Evolutionary conservation across 2,329 filamentous ascomycete species (phyloP), one percentile per base, ranked within the genome.

Genomic region (Uncinocarpus reesii): DNA sequence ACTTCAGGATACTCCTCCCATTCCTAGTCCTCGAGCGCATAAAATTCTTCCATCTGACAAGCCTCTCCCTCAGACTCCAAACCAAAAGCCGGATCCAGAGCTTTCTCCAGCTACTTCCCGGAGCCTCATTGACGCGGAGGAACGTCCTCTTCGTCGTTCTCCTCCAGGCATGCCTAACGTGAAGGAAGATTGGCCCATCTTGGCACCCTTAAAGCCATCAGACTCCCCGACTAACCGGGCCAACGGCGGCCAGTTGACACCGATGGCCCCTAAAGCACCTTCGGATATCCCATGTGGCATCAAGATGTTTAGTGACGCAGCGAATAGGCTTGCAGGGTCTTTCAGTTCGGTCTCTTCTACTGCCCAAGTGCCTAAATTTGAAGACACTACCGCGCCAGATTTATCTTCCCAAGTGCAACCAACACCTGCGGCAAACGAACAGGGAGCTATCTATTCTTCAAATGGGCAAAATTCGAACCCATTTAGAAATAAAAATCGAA

Each of bases 11-110:
- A 18, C 20, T 26, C 36, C 41, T 18, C 21, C 36, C 26, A 16
- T 34, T 41, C 28, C 37, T 7, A 41, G 16, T 16, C 45, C 36
- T 42, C 23, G 24, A 23, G 32, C 36, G 8, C 34, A 52, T 21
- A 53, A 53, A 15, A 31, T 35, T 31, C 43, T 53, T 36, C 43
- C 51, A 20, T 47, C 49, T 23, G 53, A 55, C 42, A 55, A 55
- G 36, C 51, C 53, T 15, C 49, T 55, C 29, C 53, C 51, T 29
- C 42, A 29, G 23, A 46, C 51, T n/a, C 53, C 53, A 20, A 42
- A 35, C 7, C n/a, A 20, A 15, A 44, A 37, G 5, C 4, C 11
- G 6, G 46, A 42, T 5, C 20, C n/a, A 6, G 28, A 42, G 6
- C 16, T 21, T 16, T 43, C 36, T 10, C 20, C 35, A 18, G 23